Conservation (phyloP, 2,329 filamentous ascomycete species). For the Trichophaea hybrida region DNA sequence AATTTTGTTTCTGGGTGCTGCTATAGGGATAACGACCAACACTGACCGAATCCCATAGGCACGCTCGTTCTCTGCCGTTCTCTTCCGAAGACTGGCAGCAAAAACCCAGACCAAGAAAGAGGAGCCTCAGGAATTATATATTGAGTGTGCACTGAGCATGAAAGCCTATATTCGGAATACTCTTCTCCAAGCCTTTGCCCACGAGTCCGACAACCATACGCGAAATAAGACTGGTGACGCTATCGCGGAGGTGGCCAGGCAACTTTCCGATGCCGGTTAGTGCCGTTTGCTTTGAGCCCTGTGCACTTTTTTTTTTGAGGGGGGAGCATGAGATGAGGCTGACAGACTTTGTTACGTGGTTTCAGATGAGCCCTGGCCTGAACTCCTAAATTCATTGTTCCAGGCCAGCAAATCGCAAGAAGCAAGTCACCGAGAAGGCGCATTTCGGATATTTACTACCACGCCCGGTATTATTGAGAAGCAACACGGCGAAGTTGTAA, state of each 20-base stretch:
- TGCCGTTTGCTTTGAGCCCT: not conserved
- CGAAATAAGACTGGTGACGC: constrained; percentile 95
- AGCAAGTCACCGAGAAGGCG: constrained; percentile 71
- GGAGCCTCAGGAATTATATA: constrained; percentile 68
- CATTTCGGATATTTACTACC: constrained; percentile 88
- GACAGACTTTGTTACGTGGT: constrained; percentile 1
- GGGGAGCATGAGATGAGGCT: not conserved
- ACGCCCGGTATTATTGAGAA: constrained; percentile 92
- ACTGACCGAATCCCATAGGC: constrained; percentile 41
- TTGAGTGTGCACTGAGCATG: constrained; percentile 47
- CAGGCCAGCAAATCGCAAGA: constrained; percentile 78
- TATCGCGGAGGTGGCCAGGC: constrained; percentile 86
- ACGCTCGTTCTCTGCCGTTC: constrained; percentile 79
- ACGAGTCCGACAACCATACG: constrained; percentile 58
- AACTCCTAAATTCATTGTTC: constrained; percentile 74
- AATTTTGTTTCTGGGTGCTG: not conserved
- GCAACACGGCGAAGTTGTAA: constrained; percentile 82
- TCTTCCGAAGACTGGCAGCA: constrained; percentile 85
- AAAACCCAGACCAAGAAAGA: constrained; percentile 53
- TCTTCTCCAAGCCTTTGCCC: constrained; percentile 25
- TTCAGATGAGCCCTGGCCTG: constrained; percentile 71
- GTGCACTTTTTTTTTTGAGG: not conserved
- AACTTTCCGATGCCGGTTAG: constrained; percentile 85
- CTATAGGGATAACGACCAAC: not conserved
- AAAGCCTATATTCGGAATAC: constrained; percentile 23